These are phyloP conservation scores for Schwanniomyces pseudopolymorphus DNA, from an alignment of 805 yeast species.

Conservation along the genomic window DNA sequence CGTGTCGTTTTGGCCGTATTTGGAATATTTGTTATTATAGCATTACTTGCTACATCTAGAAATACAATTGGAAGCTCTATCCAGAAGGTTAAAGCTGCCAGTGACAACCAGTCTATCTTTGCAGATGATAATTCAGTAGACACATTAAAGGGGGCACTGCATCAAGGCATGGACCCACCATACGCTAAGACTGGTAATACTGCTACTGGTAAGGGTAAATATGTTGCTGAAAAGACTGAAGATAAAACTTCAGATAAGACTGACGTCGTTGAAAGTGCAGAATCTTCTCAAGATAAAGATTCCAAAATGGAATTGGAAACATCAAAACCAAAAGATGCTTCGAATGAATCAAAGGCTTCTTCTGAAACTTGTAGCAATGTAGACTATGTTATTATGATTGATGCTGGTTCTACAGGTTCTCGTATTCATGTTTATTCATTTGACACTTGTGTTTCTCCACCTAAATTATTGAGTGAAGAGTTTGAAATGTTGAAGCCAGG, in stretches of 20 bases:
- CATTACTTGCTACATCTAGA: slow-evolving; percentile 49
- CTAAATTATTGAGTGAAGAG: slow-evolving; percentile 72
- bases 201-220: slow-evolving; percentile 10
- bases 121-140: slow-evolving; percentile 18
- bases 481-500: slow-evolving; percentile 94
- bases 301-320: background rate
- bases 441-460: slow-evolving; percentile 83
- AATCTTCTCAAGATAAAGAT: background rate
- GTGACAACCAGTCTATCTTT: slow-evolving; percentile 19
- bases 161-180: slow-evolving; percentile 35
- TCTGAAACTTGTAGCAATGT: slow-evolving; percentile 29
- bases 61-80: slow-evolving; percentile 30
- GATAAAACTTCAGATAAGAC: slow-evolving; percentile 18
- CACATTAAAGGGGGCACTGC: slow-evolving; percentile 34
- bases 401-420: slow-evolving; percentile 98
- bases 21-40: slow-evolving; percentile 49
- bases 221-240: slow-evolving; percentile 4
- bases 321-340: background rate
- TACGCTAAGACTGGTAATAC: slow-evolving; percentile 18
- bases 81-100: slow-evolving; percentile 29
- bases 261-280: slow-evolving; percentile 6
- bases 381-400: slow-evolving; percentile 88
- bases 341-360: background rate
- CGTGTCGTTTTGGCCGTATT: slow-evolving; percentile 54
- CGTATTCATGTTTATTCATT: slow-evolving; percentile 93